Evolutionary conservation across 257 asterid genomes (phyloP).

Genomic region (Fraxinus anomala): DNA sequence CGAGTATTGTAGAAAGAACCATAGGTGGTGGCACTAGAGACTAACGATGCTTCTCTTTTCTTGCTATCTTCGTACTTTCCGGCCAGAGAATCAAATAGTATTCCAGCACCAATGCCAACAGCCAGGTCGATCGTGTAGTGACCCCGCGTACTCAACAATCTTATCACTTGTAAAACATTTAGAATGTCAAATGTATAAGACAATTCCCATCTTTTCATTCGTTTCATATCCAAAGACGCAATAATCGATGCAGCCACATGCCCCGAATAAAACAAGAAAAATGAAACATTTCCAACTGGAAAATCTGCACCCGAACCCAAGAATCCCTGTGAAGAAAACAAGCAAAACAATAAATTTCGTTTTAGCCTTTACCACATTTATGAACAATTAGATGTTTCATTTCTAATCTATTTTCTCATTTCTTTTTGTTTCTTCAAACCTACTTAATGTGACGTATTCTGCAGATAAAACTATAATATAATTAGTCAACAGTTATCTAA

Average conservation of each 20-base stretch:
- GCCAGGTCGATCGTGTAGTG: constrained; percentile 83
- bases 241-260: constrained; percentile 38
- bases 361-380: no score
- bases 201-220: constrained; percentile 30
- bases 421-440: no score
- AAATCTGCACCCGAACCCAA: constrained; percentile 38
- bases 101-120: constrained; percentile 83
- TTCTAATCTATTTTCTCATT: no score
- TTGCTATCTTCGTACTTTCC: constrained; percentile 62
- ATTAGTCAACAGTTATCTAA: no score
- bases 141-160: constrained; percentile 25
- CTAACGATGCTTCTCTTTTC: constrained; percentile 30
- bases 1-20: constrained; percentile 22
- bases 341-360: background rate
- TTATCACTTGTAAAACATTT: constrained; percentile 23
- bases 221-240: constrained; percentile 34
- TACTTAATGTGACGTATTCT: no score
- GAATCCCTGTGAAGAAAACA: constrained; percentile 25
- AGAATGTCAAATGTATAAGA: background rate
- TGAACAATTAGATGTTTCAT: no score
- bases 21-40: constrained; percentile 19
- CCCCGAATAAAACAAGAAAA: constrained; percentile 38
- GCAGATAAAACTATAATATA: no score
- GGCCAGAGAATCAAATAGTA: constrained; percentile 36
- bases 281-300: constrained; percentile 38